phyloP scores from a whole-genome alignment of 2,329 filamentous ascomycete species.

The Talaromyces sp. region DNA sequence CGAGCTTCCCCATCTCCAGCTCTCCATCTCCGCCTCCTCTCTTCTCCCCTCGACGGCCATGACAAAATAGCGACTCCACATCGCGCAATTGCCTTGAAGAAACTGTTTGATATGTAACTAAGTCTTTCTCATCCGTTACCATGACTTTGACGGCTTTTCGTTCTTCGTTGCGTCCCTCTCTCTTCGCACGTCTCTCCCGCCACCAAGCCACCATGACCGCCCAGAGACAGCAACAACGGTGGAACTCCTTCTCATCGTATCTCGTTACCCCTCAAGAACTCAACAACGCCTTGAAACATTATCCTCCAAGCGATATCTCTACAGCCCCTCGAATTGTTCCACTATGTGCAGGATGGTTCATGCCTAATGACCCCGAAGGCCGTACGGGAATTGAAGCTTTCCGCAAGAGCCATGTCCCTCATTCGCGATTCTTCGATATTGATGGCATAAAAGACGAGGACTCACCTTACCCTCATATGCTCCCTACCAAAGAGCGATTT shows the following conservation, averaged over 20 bases:
- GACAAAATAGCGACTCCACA: neutral
- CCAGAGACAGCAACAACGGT: conserved; percentile 40
- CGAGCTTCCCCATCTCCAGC: conserved; percentile 4
- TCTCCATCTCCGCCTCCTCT: neutral
- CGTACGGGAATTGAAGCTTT: conserved; percentile 78
- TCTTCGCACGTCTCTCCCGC: conserved; percentile 20
- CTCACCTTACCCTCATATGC: conserved; percentile 94
- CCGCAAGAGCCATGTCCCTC: conserved; percentile 75
- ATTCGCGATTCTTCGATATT: conserved; percentile 91
- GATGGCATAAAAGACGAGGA: conserved; percentile 83
- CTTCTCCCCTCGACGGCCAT: neutral
- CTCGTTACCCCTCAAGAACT: conserved; percentile 82
- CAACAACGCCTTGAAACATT: conserved; percentile 72
- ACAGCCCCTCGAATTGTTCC: conserved; percentile 79
- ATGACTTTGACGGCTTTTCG: conserved; percentile 37
- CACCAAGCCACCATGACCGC: conserved; percentile 17
- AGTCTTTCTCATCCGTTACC: conserved; percentile 1
- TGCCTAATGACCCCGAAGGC: conserved; percentile 75
- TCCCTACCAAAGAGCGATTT: conserved; percentile 75
- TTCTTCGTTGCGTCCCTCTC: conserved; percentile 18
- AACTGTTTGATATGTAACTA: neutral
- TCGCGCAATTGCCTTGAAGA: neutral
- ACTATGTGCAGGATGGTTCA: conserved; percentile 90
- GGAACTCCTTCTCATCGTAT: conserved; percentile 65
- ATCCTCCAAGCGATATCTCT: conserved; percentile 71